Conservation (phyloP, 2,329 filamentous ascomycete species). For the Exserohilum rostratum region DNA sequence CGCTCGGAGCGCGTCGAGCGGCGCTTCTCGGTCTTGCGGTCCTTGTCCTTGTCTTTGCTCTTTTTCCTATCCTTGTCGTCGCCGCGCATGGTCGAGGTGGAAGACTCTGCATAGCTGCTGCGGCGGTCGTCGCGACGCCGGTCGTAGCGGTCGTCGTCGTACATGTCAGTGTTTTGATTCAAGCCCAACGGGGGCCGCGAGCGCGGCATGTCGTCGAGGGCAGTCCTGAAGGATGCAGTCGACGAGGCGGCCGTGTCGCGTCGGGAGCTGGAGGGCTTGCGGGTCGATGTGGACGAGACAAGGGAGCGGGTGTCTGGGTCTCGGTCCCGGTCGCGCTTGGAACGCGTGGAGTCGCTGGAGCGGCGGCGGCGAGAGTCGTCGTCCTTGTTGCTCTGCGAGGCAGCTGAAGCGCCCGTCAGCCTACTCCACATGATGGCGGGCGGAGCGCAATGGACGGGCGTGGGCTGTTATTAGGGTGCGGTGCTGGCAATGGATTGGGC, state of each 20-base stretch:
- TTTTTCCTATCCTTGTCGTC: conserved; percentile 40
- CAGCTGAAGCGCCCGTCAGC: conserved; percentile 44
- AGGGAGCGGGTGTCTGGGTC: conserved; percentile 41
- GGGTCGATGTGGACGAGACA: conserved; percentile 43
- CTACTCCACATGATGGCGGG: conserved; percentile 46
- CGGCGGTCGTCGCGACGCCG: conserved; percentile 36
- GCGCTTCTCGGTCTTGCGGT: conserved; percentile 33
- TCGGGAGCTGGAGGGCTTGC: conserved; percentile 39
- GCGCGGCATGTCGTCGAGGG: conserved; percentile 39
- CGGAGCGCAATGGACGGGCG: conserved; percentile 14
- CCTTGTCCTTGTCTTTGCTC: conserved; percentile 30
- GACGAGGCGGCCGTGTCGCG: conserved; percentile 42
- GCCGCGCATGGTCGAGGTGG: conserved; percentile 36
- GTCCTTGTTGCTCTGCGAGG: conserved; percentile 32
- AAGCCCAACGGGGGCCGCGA: conserved; percentile 16
- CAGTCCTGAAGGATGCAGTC: conserved; percentile 50
- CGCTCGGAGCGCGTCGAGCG: conserved; percentile 40
- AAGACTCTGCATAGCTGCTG: conserved; percentile 40
- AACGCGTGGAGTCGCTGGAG: conserved; percentile 33
- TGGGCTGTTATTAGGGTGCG: conserved; percentile 24
- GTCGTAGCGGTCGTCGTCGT: conserved; percentile 38
- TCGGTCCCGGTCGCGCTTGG: conserved; percentile 38
- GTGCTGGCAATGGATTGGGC: conserved; percentile 24
- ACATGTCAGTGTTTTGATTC: conserved; percentile 38
- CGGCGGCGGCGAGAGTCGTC: conserved; percentile 34